Evolutionary conservation across 441 rosid genomes (phyloP), one percentile per base, ranked within the genome.

Genomic region (Raphanus hybrid): DNA sequence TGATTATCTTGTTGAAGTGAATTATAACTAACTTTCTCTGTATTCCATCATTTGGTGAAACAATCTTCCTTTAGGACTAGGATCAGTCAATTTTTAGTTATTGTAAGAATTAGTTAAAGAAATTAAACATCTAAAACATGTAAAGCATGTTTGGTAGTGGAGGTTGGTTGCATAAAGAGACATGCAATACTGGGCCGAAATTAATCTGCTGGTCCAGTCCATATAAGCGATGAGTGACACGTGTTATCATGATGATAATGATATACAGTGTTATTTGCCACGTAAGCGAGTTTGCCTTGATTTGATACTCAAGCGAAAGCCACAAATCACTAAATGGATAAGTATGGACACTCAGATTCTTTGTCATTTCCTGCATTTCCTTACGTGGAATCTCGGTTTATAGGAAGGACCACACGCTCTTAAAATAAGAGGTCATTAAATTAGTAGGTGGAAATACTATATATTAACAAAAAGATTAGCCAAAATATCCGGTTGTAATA

Each of bases 341-440:
- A 79, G 78, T 11, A 74, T 74, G 62, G 62, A 74, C 58, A 63
- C 14, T 55, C 75, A 74, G 75, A 14, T 64, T 18, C 9, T 58
- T 68, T 68, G 70, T 63, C 55, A 48, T 29, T 73, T 32, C 61
- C 2, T n/a, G 10, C 45, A n/a, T 57, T 29, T 67, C 59, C 9
- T 50, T 74, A 74, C 45, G 68, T 74, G 78, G 71, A 69, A 63
- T 63, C 71, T 74, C 75, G 65, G 26, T 72, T 72, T 35, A 15
- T 50, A 3, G 74, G 77, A 62, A n/a, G n/a, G n/a, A n/a, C n/a
- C 52, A 37, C 61, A 39, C 60, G 3, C 3, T 54, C 34, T 10
- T 16, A 10, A 37, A 48, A 52, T 8, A 7, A 18, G 69, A 35
- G 54, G 69, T 69, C 7, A 48, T 1, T 50, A 59, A 41, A 23